Evolutionary conservation across 2,329 filamentous ascomycete species (phyloP), one percentile per base, ranked within the genome.

Genomic region (Pyricularia pennisetigena): DNA sequence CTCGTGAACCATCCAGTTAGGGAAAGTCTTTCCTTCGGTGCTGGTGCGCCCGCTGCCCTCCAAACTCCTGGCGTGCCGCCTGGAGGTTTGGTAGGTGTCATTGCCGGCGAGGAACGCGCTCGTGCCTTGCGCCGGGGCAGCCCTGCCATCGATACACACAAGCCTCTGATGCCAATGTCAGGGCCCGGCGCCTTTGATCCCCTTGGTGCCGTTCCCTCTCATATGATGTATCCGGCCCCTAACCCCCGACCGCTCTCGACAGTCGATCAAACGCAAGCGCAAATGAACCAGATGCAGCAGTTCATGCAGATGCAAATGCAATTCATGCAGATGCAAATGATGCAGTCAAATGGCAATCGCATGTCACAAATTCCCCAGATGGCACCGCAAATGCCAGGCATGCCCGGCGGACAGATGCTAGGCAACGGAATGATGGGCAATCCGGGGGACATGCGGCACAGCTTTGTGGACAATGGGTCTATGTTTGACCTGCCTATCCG

Each of bases 301-400:
- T 93, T 94, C 79, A 93, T 94, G 90, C 90, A 93, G 75, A 93
- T 95, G 89, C 93, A 97, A 76, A 94, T 96, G 90, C 91, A 96
- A 76, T 93, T 93, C 79, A 94, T 96, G 90, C 90, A 94, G 74
- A 90, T 93, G 87, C 90, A 94, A 74, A 90, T 93, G 87, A 91
- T 92, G 85, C 65, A 68, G 67, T 69, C 29, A 67, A 74, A 71
- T 68, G 73, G 71, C 66, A 72, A 69, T 73, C 72, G 64, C 30
- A 65, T 65, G 64, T 35, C 30, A 23, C 30, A 41, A 35, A 30
- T 65, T 26, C 41, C 41, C 16, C 41, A 49, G 41, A 49, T 49
- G 35, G 16, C 35, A 49, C 35, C 35, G 14, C 35, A 49, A 6
- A 79, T 80, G 75, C 82, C 83, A 6, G 72, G 70, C 12, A 74